Evolutionary conservation across 2,329 filamentous ascomycete species (phyloP).

Genomic region (Fusarium austroafricanum): DNA sequence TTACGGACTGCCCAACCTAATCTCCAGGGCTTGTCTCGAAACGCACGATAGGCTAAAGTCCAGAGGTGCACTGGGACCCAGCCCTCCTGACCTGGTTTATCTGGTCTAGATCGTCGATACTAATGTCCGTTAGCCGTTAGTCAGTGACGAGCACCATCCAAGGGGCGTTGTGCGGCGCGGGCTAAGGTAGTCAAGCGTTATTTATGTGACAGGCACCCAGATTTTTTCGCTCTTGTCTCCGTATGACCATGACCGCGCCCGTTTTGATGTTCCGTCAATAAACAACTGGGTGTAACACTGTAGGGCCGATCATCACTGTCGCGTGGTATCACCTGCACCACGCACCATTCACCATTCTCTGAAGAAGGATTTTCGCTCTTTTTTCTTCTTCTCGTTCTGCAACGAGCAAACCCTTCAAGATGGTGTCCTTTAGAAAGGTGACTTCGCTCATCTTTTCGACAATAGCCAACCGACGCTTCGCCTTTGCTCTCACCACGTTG

Average conservation of each 20-base stretch:
- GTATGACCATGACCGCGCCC: background rate
- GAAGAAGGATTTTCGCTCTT: background rate
- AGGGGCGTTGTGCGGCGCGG: background rate
- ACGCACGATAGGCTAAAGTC: background rate
- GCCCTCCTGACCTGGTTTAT: background rate
- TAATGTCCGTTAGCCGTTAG: slow-evolving; percentile 18
- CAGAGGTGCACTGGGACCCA: too few species aligned
- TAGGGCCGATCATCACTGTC: slow-evolving; percentile 13
- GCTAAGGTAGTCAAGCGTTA: slow-evolving; percentile 12
- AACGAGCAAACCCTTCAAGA: background rate
- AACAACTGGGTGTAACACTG: slow-evolving; percentile 15
- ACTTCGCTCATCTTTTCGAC: slow-evolving; percentile 35
- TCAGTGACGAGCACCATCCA: background rate
- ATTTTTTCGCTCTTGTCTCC: background rate
- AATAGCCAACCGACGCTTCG: slow-evolving; percentile 47
- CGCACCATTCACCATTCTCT: background rate
- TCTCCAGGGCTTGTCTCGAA: background rate
- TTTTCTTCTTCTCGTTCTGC: background rate
- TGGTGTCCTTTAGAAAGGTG: slow-evolving; percentile 24
- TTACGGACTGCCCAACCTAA: background rate
- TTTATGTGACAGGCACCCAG: slow-evolving; percentile 27
- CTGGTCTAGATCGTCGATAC: slow-evolving; percentile 15
- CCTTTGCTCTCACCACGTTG: slow-evolving; percentile 49
- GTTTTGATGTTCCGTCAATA: slow-evolving; percentile 4
- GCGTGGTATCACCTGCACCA: background rate